phyloP scores from a whole-genome alignment of 192 early-diverging fungal species.

The Backusella circina region DNA sequence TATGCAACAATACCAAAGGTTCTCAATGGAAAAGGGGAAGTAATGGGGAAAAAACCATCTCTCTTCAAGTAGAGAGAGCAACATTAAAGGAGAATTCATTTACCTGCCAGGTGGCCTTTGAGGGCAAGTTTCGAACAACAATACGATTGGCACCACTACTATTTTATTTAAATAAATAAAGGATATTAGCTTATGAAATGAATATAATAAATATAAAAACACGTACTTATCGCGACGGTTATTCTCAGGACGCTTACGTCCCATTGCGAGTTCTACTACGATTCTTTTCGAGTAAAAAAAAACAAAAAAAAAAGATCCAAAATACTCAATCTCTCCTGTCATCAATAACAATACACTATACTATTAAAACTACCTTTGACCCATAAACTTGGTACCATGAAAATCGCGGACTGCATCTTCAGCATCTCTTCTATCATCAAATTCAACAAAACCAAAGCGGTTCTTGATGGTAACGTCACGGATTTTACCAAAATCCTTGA shows the following conservation, averaged over 20 bases:
- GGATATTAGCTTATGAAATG: neutral
- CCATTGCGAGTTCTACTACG: slow-evolving; percentile 79
- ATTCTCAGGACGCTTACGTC: slow-evolving; percentile 47
- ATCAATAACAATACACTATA: neutral
- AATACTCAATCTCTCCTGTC: neutral
- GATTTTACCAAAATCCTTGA: slow-evolving; percentile 78
- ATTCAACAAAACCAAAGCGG: slow-evolving; percentile 96
- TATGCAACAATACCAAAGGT: neutral
- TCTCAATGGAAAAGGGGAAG: slow-evolving; percentile 7
- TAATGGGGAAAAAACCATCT: slow-evolving; percentile 13
- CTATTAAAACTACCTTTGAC: slow-evolving; percentile 63
- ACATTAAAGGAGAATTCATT: slow-evolving; percentile 34
- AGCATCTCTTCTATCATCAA: slow-evolving; percentile 82
- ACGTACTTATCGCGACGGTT: slow-evolving; percentile 27
- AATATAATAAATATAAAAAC: neutral
- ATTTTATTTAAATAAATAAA: neutral
- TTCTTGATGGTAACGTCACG: slow-evolving; percentile 76
- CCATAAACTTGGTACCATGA: slow-evolving; percentile 78
- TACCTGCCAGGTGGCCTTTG: slow-evolving; percentile 84
- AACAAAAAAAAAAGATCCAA: no score
- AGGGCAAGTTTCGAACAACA: slow-evolving; percentile 77
- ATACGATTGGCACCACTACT: slow-evolving; percentile 48
- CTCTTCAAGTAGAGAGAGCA: slow-evolving; percentile 7
- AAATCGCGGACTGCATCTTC: slow-evolving; percentile 85
- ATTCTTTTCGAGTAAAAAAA: slow-evolving; percentile 45